Base-by-base conservation (phyloP, 2,329 filamentous ascomycete species). In the Epichloe festucae region DNA sequence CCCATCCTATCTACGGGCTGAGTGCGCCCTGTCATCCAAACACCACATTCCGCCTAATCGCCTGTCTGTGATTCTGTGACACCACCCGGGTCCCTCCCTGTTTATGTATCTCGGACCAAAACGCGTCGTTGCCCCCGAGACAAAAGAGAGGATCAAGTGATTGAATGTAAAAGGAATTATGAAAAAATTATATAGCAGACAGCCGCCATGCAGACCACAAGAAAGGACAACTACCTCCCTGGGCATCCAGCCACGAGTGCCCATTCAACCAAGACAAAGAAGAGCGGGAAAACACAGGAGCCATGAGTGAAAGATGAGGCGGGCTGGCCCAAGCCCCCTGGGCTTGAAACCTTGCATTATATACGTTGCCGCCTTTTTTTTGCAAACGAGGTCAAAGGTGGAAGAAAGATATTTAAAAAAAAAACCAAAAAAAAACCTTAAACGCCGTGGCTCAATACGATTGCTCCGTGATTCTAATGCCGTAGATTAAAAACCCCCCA, bases 381-480 rank as follows among this genome's bases (percentile, higher is more conserved):
- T 39, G 36, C 27, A 31, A 31, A 31, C 27, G 27, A 31, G 27
- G 27, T 31, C 27, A 4, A 4, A 10, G 27, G 27, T 31, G 8
- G 27, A 31, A 31, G 8, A 31, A 10, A 8, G 17, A 17, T 17
- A 17, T 17, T 17, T 17, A 17, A 2, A 7, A 7, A 27, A 7
- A 2, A 27, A 27, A n/a, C n/a, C n/a, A n/a, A 2, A 31, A 7
- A 10, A 31, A 31, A 31, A 3, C 2, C 27, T 31, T 36, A 46
- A 45, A 52, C 50, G 46, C 50, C 50, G 39, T 38, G 46, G 35
- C 50, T 46, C 41, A 38, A n/a, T 38, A 46, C 50, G 46, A 48
- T 49, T 52, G 46, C 50, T 52, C 50, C 50, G 50, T 48, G 41
- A 35, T 44, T 49, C 46, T 45, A 31, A 35, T 48, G 46, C 46